Percentiles rank a stretch among this genome's conserved stretches.
These are phyloP conservation scores for Alternaria ventricosa DNA, from an alignment of 2,329 filamentous ascomycete species.

Conservation along the genomic window DNA sequence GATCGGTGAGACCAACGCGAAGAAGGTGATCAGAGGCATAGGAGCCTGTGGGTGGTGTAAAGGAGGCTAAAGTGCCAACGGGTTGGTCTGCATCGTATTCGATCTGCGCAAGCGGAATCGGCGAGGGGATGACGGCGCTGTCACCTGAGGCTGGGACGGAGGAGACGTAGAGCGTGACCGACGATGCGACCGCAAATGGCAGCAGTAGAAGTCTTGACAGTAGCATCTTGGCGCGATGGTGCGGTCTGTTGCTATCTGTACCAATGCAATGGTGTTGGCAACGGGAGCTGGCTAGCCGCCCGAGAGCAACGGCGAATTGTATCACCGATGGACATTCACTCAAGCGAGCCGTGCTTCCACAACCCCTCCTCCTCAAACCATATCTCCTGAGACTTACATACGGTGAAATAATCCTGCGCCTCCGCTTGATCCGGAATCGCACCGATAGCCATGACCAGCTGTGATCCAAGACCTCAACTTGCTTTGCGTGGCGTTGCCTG, in stretches of 20 bases:
- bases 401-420: conserved; percentile 1
- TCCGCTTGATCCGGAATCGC: conserved; percentile 14
- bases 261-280: conserved; percentile 8
- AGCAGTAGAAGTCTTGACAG: conserved; percentile 45
- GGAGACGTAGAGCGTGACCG: conserved; percentile 61
- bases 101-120: conserved; percentile 53
- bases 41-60: conserved; percentile 45
- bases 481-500: conserved; percentile 29
- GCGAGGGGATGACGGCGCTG: conserved; percentile 52
- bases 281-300: conserved; percentile 14
- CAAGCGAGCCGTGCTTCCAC: conserved; percentile 1
- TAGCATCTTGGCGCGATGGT: conserved; percentile 42
- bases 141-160: conserved; percentile 75
- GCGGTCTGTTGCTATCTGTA: conserved; percentile 3
- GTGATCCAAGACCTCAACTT: conserved; percentile 13
- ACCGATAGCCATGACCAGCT: conserved; percentile 4
- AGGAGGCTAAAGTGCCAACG: conserved; percentile 45
- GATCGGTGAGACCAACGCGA: conserved; percentile 53
- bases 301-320: conserved; percentile 18
- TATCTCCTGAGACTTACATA: background rate
- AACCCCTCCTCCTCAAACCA: background rate
- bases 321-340: conserved; percentile 19
- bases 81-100: conserved; percentile 49
- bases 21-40: conserved; percentile 49
- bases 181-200: conserved; percentile 48